These are phyloP conservation scores for Botrytis aclada DNA, from an alignment of 2,329 filamentous ascomycete species.

Conservation along the genomic window DNA sequence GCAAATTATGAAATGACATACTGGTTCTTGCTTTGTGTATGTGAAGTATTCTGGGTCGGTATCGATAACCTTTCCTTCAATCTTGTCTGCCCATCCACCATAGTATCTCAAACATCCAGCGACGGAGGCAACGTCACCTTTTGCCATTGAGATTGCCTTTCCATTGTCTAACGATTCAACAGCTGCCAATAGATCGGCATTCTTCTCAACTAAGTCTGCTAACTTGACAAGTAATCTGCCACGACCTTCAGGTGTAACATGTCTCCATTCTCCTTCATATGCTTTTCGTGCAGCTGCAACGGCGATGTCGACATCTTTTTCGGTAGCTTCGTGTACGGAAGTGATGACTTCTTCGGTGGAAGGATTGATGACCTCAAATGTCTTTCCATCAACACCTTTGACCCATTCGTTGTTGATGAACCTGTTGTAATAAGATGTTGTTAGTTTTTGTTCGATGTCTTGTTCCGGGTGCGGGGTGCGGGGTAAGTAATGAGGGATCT, in stretches of 20 bases:
- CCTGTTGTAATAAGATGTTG: conserved; percentile 23
- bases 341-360: conserved; percentile 79
- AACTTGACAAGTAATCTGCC: conserved; percentile 70
- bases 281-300: conserved; percentile 83
- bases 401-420: conserved; percentile 93
- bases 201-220: conserved; percentile 76
- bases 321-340: conserved; percentile 78
- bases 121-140: conserved; percentile 68
- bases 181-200: conserved; percentile 70
- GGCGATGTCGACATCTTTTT: conserved; percentile 80
- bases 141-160: conserved; percentile 74
- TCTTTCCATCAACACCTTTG: conserved; percentile 78
- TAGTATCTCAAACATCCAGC: conserved; percentile 78
- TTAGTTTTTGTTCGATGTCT: conserved; percentile 9
- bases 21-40: conserved; percentile 65
- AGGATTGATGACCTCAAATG: conserved; percentile 90
- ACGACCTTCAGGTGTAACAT: conserved; percentile 67
- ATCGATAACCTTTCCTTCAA: conserved; percentile 66
- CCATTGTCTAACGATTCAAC: conserved; percentile 88
- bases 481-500: conserved; percentile 18
- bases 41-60: conserved; percentile 62
- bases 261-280: conserved; percentile 70
- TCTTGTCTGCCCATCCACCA: conserved; percentile 71
- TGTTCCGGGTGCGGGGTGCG: conserved; percentile 2
- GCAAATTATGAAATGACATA: conserved; percentile 39